Evolutionary conservation across 306 rosid genomes (phyloP).

Genomic region (Lupinus albus): DNA sequence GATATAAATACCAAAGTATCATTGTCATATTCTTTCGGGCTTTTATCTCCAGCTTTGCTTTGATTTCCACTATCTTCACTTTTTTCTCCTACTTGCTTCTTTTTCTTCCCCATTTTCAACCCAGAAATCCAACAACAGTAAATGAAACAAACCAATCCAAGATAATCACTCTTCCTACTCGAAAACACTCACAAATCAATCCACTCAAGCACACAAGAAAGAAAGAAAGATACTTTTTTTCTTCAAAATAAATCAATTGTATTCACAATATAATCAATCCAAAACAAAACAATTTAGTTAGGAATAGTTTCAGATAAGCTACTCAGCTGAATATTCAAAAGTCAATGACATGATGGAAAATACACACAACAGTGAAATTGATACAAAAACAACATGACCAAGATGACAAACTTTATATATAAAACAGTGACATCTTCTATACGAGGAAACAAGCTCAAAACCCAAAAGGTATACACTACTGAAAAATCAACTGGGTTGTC

Average conservation of each 20-base stretch:
- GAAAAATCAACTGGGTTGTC: conserved; percentile 33
- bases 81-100: conserved; percentile 47
- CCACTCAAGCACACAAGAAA: conserved; percentile 2
- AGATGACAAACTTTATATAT: conserved; percentile 11
- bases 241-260: conserved; percentile 36
- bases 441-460: conserved; percentile 29
- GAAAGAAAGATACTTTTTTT: conserved; percentile 3
- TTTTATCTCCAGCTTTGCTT: conserved; percentile 43
- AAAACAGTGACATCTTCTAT: conserved; percentile 8
- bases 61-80: conserved; percentile 42
- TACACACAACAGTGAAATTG: conserved; percentile 14
- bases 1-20: conserved; percentile 56
- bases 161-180: conserved; percentile 8
- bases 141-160: not conserved
- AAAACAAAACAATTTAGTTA: not conserved
- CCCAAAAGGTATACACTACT: conserved; percentile 17
- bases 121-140: conserved; percentile 24
- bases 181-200: conserved; percentile 27
- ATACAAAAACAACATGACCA: conserved; percentile 25
- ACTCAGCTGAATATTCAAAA: not conserved
- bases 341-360: not conserved
- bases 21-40: conserved; percentile 48
- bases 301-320: conserved; percentile 25
- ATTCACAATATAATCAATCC: conserved; percentile 19
- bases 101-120: conserved; percentile 61